phyloP scores from a whole-genome alignment of 2,329 filamentous ascomycete species.

The Cercospora sp. region DNA sequence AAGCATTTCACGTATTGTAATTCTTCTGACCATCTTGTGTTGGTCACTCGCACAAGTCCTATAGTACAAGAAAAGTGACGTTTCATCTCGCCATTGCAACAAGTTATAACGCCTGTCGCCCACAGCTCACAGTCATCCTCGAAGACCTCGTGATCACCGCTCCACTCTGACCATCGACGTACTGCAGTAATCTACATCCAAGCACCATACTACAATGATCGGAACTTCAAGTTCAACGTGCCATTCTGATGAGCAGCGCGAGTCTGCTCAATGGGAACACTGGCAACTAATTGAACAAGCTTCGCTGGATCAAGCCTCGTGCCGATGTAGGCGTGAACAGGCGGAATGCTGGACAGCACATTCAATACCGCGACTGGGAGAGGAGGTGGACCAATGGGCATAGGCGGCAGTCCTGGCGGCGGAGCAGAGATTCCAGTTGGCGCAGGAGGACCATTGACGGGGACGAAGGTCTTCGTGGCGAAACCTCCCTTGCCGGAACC shows the following conservation, averaged over 20 bases:
- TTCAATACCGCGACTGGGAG: constrained; percentile 69
- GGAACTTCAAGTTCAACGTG: background rate
- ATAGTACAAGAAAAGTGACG: background rate
- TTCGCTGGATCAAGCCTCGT: constrained; percentile 68
- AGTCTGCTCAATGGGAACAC: constrained; percentile 50
- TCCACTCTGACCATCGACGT: background rate
- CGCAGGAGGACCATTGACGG: constrained; percentile 56
- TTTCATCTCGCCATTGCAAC: background rate
- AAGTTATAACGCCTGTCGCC: background rate
- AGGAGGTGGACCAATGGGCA: constrained; percentile 71
- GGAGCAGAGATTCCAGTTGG: constrained; percentile 66
- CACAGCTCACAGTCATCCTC: background rate
- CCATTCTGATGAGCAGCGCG: constrained; percentile 10
- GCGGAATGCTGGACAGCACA: constrained; percentile 60
- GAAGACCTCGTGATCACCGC: background rate
- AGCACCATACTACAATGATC: background rate
- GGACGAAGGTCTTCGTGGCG: constrained; percentile 38
- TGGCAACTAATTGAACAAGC: constrained; percentile 71
- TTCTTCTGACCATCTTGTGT: background rate
- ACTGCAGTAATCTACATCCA: background rate
- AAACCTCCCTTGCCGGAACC: constrained; percentile 35
- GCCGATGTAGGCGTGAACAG: constrained; percentile 66
- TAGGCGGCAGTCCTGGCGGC: constrained; percentile 46
- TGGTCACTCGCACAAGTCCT: background rate
- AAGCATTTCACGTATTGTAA: background rate